Percentiles rank a stretch among this genome's conserved stretches.
These are phyloP conservation scores for Talaromyces stipitatus DNA, from an alignment of 495 filamentous ascomycete species.

Conservation along the genomic window DNA sequence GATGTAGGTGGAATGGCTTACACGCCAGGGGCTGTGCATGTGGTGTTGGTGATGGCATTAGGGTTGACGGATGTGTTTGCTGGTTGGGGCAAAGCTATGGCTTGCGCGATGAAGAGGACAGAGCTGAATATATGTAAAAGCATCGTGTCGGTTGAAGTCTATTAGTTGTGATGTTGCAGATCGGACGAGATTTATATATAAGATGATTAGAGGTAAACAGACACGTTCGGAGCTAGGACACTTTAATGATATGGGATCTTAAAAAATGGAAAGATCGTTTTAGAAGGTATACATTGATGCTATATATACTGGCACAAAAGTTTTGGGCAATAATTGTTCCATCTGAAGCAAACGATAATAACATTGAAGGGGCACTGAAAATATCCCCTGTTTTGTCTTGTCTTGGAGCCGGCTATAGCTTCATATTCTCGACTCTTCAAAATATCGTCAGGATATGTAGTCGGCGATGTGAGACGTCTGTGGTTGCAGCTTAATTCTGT, in stretches of 20 bases:
- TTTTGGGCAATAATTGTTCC: too few relatives aligned
- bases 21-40: not conserved
- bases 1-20: not conserved
- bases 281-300: too few relatives aligned
- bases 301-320: too few relatives aligned
- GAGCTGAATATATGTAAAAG: not conserved
- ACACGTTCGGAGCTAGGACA: too few relatives aligned
- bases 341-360: too few relatives aligned
- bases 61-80: not conserved
- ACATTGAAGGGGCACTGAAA: not conserved
- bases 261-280: too few relatives aligned
- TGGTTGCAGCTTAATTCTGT: not conserved
- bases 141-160: not conserved
- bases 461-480: not conserved
- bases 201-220: not conserved
- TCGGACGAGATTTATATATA: not conserved
- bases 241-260: too few relatives aligned
- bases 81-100: not conserved
- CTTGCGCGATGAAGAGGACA: not conserved
- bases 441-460: too few relatives aligned
- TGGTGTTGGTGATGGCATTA: not conserved
- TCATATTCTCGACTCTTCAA: too few relatives aligned
- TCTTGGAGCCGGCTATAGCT: not conserved
- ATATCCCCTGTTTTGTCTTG: not conserved
- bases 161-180: not conserved